phyloP scores from a whole-genome alignment of 1,139 yeast genomes.

The Suhomyces chickasaworum region DNA sequence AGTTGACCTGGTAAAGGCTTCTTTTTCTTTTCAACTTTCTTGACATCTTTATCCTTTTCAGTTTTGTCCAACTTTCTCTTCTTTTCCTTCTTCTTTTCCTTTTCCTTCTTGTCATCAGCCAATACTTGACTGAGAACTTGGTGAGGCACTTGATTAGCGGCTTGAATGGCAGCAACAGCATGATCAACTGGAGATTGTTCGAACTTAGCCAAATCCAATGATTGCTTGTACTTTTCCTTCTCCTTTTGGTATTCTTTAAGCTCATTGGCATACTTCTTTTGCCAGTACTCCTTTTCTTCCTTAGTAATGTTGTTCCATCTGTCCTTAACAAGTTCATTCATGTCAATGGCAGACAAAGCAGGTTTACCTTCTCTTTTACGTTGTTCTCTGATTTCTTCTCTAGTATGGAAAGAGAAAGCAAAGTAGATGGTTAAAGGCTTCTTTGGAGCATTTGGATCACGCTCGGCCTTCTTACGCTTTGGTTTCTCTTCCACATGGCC shows the following conservation, averaged over 20 bases:
- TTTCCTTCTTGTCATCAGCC: constrained; percentile 15
- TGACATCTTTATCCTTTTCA: constrained; percentile 20
- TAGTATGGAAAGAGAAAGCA: constrained; percentile 67
- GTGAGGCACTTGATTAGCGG: constrained; percentile 6
- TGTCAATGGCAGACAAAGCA: constrained; percentile 69
- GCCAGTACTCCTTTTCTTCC: constrained; percentile 74
- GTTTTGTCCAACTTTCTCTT: constrained; percentile 23
- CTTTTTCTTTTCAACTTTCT: constrained; percentile 17
- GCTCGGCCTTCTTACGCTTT: constrained; percentile 51
- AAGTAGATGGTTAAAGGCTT: constrained; percentile 79
- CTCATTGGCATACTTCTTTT: constrained; percentile 67
- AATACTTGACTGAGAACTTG: constrained; percentile 1
- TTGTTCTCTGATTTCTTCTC: constrained; percentile 66
- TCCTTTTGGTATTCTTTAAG: constrained; percentile 63
- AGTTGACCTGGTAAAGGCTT: background rate
- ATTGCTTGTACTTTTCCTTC: constrained; percentile 62
- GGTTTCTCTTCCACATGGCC: constrained; percentile 30
- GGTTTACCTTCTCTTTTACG: constrained; percentile 60
- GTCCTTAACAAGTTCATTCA: constrained; percentile 75
- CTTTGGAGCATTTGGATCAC: constrained; percentile 64
- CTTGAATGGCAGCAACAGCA: constrained; percentile 18
- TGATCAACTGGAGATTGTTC: constrained; percentile 18
- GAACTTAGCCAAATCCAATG: constrained; percentile 32
- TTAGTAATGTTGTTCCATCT: constrained; percentile 74
- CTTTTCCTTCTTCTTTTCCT: constrained; percentile 31